phyloP scores from a whole-genome alignment of 2,329 filamentous ascomycete species.

The Colletotrichum chlorophyti region DNA sequence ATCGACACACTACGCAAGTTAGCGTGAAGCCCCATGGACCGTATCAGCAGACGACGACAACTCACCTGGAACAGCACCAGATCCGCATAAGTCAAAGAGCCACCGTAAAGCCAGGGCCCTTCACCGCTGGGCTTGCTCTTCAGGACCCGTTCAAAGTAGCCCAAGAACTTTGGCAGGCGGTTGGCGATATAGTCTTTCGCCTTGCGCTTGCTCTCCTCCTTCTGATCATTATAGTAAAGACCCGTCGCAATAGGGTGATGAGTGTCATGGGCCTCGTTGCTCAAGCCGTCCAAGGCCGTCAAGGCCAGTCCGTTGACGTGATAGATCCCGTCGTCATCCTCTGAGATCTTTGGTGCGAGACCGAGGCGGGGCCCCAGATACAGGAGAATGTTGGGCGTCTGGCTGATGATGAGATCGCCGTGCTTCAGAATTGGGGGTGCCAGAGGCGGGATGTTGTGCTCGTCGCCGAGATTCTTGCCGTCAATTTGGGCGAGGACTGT shows the following conservation, averaged over 20 bases:
- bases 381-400: slow-evolving; percentile 76
- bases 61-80: slow-evolving; percentile 74
- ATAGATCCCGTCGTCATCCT: slow-evolving; percentile 53
- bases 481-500: slow-evolving; percentile 56
- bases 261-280: slow-evolving; percentile 75
- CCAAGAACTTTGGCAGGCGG: slow-evolving; percentile 75
- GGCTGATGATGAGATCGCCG: slow-evolving; percentile 67
- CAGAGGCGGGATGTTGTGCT: slow-evolving; percentile 67
- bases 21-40: background rate
- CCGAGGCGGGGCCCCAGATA: slow-evolving; percentile 71
- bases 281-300: slow-evolving; percentile 74
- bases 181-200: slow-evolving; percentile 63
- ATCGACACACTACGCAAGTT: slow-evolving; percentile 53
- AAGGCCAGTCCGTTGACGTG: slow-evolving; percentile 69
- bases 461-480: slow-evolving; percentile 53
- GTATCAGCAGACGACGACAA: background rate
- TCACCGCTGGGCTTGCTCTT: slow-evolving; percentile 61
- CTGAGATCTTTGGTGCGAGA: slow-evolving; percentile 55
- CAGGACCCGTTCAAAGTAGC: slow-evolving; percentile 73
- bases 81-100: slow-evolving; percentile 73
- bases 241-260: slow-evolving; percentile 72
- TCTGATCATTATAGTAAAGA: slow-evolving; percentile 79
- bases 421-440: slow-evolving; percentile 72
- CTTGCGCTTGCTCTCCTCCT: slow-evolving; percentile 65
- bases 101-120: slow-evolving; percentile 71